Evolutionary conservation across 192 early-diverging fungal genomes (phyloP).

Genomic region (Obelidium mucronatum): DNA sequence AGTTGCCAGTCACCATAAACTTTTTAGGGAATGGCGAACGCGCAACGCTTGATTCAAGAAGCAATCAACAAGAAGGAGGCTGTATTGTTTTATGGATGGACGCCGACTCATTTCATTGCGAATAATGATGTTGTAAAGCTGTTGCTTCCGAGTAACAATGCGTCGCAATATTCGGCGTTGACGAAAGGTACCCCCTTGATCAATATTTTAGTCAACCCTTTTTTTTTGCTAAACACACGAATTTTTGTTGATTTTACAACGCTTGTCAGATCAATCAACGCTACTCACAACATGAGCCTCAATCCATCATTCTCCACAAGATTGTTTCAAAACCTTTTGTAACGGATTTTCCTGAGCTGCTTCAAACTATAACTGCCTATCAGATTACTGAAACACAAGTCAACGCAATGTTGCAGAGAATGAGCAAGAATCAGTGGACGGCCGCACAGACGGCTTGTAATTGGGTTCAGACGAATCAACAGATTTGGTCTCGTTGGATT

Average conservation of each 20-base stretch:
- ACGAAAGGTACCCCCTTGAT: constrained; percentile 22
- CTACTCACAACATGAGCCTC: not conserved
- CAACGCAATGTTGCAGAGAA: not conserved
- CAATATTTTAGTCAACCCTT: no score
- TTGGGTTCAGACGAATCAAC: constrained; percentile 2
- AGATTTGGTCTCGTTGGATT: constrained; percentile 12
- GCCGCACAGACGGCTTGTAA: not conserved
- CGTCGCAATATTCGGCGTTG: not conserved
- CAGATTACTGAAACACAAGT: not conserved
- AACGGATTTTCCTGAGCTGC: constrained; percentile 23
- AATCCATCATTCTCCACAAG: not conserved
- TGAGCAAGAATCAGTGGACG: not conserved
- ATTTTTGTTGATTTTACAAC: not conserved
- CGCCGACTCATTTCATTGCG: constrained; percentile 20
- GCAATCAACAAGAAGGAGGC: constrained; percentile 2
- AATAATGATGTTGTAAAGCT: constrained; percentile 14
- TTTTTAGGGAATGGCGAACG: not conserved
- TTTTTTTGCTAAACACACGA: not conserved
- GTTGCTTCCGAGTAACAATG: constrained; percentile 12
- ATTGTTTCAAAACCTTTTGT: not conserved
- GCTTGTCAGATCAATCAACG: not conserved
- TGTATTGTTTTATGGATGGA: constrained; percentile 32
- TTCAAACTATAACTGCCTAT: not conserved
- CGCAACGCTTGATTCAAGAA: not conserved
- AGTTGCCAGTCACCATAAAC: constrained; percentile 11